Percentiles rank a stretch among this genome's conserved stretches.
Evolutionary conservation across 805 yeast genomes (phyloP).

Genomic region (Candida krabiensis): DNA sequence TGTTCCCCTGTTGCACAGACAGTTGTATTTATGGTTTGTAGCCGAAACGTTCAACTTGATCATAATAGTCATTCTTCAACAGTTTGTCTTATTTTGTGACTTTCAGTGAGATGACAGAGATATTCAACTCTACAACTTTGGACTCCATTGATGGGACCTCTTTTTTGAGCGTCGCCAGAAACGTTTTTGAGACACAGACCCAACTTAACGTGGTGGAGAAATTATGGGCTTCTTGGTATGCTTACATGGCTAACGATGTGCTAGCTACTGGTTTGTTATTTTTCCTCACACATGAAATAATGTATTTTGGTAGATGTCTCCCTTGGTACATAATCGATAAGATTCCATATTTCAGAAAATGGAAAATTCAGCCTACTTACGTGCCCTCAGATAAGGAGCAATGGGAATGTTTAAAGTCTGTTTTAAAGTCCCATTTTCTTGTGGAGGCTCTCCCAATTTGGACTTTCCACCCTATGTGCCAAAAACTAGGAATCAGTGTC

Average conservation of each 20-base stretch:
- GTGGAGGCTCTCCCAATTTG: conserved; percentile 64
- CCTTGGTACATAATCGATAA: conserved; percentile 59
- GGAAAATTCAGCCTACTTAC: conserved; percentile 55
- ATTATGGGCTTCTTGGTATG: conserved; percentile 57
- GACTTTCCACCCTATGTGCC: conserved; percentile 60
- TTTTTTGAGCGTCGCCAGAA: conserved; percentile 34
- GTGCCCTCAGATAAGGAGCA: conserved; percentile 56
- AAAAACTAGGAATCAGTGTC: conserved; percentile 46
- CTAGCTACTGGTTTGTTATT: conserved; percentile 59
- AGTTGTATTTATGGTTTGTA: no score
- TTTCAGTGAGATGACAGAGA: conserved; percentile 37
- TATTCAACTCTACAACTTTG: conserved; percentile 32
- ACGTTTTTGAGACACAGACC: conserved; percentile 39
- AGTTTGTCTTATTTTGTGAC: no score
- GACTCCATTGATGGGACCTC: conserved; percentile 27
- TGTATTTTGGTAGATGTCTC: conserved; percentile 57
- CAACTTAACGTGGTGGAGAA: conserved; percentile 46
- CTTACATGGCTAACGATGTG: conserved; percentile 52
- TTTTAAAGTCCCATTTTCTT: conserved; percentile 52
- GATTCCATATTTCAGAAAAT: conserved; percentile 50
- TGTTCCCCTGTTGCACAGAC: no score
- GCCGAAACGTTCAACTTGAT: background rate
- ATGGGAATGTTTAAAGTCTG: conserved; percentile 63
- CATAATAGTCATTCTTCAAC: no score
- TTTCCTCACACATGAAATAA: conserved; percentile 54